phyloP scores from a whole-genome alignment of 1,284 basidiomycete genomes.

The Marasmius sp. region DNA sequence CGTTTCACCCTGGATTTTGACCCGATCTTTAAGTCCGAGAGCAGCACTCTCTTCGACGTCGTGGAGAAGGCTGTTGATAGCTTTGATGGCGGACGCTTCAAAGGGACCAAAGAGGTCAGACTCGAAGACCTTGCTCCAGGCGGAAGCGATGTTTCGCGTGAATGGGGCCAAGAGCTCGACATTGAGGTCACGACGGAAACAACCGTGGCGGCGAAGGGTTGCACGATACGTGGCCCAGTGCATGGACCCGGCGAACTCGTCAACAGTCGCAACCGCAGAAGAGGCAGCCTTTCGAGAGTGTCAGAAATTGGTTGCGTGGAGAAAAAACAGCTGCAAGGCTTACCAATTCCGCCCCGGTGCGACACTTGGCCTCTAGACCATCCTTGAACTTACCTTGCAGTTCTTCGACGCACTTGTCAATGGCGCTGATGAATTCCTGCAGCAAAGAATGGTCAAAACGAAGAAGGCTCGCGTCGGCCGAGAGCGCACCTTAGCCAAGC shows the following conservation, averaged over 20 bases:
- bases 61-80: slow-evolving; percentile 43
- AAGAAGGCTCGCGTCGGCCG: neutral
- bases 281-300: slow-evolving; percentile 40
- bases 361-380: slow-evolving; percentile 58
- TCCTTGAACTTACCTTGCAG: slow-evolving; percentile 51
- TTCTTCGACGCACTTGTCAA: slow-evolving; percentile 42
- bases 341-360: slow-evolving; percentile 48
- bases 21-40: slow-evolving; percentile 49
- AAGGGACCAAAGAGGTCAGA: slow-evolving; percentile 55
- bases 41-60: slow-evolving; percentile 54
- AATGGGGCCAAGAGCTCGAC: slow-evolving; percentile 57
- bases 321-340: slow-evolving; percentile 13
- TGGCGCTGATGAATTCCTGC: slow-evolving; percentile 47
- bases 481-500: neutral
- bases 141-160: slow-evolving; percentile 56
- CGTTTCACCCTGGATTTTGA: slow-evolving; percentile 47
- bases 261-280: slow-evolving; percentile 45
- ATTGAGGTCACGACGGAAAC: slow-evolving; percentile 58
- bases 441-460: slow-evolving; percentile 4
- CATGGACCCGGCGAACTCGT: slow-evolving; percentile 52
- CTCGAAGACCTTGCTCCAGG: slow-evolving; percentile 61
- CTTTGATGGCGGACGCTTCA: slow-evolving; percentile 34
- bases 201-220: slow-evolving; percentile 56
- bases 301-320: neutral
- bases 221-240: slow-evolving; percentile 38